Percentiles rank a stretch among this genome's conserved stretches.
Evolutionary conservation across 1,284 basidiomycete species (phyloP).

Genomic region (Cryptococcus amylolentus): DNA sequence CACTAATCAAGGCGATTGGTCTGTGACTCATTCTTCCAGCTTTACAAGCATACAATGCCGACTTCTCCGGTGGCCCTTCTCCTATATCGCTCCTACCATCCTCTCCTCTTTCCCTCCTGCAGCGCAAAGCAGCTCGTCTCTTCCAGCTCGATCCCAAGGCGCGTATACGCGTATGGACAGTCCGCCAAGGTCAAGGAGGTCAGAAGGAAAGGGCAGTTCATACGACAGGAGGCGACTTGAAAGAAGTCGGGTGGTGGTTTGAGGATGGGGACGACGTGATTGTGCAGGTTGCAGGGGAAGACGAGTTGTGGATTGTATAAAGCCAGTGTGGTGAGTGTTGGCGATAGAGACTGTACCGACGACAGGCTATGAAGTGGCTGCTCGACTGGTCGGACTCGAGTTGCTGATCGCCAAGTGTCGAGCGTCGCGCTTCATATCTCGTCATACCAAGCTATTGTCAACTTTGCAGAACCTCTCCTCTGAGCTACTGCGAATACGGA

Average conservation of each 20-base stretch:
- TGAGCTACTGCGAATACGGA: no score
- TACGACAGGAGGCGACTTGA: slow-evolving; percentile 5
- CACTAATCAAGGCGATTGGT: background rate
- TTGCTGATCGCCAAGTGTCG: no score
- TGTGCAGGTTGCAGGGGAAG: no score
- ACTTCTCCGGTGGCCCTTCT: no score
- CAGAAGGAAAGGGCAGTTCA: background rate
- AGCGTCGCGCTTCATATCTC: no score
- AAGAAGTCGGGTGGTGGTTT: slow-evolving; percentile 23
- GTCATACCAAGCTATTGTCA: no score
- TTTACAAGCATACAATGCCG: slow-evolving; percentile 2
- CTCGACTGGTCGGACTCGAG: no score
- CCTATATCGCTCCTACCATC: slow-evolving; percentile 24
- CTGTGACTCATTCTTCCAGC: background rate
- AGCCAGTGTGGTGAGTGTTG: no score
- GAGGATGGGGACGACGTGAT: slow-evolving; percentile 10
- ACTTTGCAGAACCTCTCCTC: no score
- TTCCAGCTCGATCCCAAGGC: background rate
- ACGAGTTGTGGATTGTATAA: no score
- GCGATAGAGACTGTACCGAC: no score
- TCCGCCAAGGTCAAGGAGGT: background rate
- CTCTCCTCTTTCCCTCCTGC: slow-evolving; percentile 16
- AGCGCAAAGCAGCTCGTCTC: slow-evolving; percentile 16
- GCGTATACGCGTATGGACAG: background rate
- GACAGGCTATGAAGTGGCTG: no score